Evolutionary conservation across 148 eudicot species (phyloP).

Genomic region (Gaultheria prostrata): DNA sequence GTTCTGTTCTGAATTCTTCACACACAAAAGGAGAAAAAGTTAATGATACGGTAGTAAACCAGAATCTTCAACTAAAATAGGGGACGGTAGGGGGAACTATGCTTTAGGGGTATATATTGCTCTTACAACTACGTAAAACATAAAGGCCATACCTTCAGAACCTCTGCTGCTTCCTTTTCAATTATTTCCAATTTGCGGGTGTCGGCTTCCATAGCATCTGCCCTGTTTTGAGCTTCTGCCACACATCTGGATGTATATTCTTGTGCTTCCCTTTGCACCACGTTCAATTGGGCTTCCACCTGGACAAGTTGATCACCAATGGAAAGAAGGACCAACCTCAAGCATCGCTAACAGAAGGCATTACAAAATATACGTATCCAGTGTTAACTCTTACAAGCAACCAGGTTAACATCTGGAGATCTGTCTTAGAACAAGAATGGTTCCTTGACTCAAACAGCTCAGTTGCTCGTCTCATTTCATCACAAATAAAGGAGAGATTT

Average conservation of each 20-base stretch:
- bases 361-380: too few relatives aligned
- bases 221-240: slow-evolving; percentile 57
- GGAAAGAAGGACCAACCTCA: slow-evolving; percentile 17
- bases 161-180: slow-evolving; percentile 63
- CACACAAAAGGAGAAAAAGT: not conserved
- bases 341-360: not conserved
- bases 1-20: slow-evolving; percentile 56
- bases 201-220: slow-evolving; percentile 13
- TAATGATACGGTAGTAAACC: slow-evolving; percentile 5
- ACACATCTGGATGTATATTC: slow-evolving; percentile 59
- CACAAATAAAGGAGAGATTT: not conserved
- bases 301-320: slow-evolving; percentile 23
- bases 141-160: slow-evolving; percentile 55
- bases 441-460: not conserved
- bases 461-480: too few relatives aligned
- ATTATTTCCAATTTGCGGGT: too few relatives aligned
- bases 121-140: not conserved
- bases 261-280: slow-evolving; percentile 33
- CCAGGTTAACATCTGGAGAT: not conserved
- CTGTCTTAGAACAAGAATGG: not conserved
- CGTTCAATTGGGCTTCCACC: slow-evolving; percentile 50
- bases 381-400: not conserved
- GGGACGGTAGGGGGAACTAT: not conserved
- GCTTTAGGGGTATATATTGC: not conserved
- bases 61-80: not conserved